These are phyloP conservation scores for Coniferiporia sulphurascens DNA, from an alignment of 1,284 basidiomycete genomes.

Conservation along the genomic window DNA sequence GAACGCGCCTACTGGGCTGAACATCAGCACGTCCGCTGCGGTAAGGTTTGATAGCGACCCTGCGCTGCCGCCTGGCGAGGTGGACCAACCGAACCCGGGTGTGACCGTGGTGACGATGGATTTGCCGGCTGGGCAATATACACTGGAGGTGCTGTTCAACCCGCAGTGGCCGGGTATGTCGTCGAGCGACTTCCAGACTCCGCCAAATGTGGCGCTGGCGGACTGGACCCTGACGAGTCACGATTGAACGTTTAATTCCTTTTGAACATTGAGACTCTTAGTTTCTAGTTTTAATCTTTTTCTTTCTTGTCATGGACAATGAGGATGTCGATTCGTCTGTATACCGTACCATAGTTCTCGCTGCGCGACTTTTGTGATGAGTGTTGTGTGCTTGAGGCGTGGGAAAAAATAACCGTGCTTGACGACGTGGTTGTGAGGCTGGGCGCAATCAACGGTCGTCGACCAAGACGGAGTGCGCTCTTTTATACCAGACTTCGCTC, in stretches of 20 bases:
- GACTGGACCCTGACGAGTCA: slow-evolving; percentile 75
- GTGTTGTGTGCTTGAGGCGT: not conserved
- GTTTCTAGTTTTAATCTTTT: slow-evolving; percentile 12
- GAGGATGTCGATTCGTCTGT: not conserved
- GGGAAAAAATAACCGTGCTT: not conserved
- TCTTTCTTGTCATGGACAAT: slow-evolving; percentile 11
- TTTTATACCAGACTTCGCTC: not conserved
- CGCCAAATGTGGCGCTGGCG: slow-evolving; percentile 58
- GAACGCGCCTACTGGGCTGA: slow-evolving; percentile 56
- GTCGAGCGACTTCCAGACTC: slow-evolving; percentile 58
- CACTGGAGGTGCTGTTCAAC: slow-evolving; percentile 76
- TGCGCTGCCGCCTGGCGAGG: slow-evolving; percentile 44
- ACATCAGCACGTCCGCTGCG: slow-evolving; percentile 45
- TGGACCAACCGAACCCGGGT: slow-evolving; percentile 73
- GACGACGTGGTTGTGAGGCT: not conserved
- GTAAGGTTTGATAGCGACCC: slow-evolving; percentile 59
- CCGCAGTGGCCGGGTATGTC: slow-evolving; percentile 75
- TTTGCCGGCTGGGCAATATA: slow-evolving; percentile 67
- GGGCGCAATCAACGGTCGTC: not conserved
- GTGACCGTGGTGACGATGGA: slow-evolving; percentile 79
- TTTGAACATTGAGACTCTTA: not conserved
- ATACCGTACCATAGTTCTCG: not conserved
- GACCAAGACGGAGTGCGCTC: not conserved
- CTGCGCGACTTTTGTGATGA: not conserved
- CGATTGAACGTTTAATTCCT: slow-evolving; percentile 29